Base-by-base conservation (phyloP, 257 asterid species). In the Ilex asprella region DNA sequence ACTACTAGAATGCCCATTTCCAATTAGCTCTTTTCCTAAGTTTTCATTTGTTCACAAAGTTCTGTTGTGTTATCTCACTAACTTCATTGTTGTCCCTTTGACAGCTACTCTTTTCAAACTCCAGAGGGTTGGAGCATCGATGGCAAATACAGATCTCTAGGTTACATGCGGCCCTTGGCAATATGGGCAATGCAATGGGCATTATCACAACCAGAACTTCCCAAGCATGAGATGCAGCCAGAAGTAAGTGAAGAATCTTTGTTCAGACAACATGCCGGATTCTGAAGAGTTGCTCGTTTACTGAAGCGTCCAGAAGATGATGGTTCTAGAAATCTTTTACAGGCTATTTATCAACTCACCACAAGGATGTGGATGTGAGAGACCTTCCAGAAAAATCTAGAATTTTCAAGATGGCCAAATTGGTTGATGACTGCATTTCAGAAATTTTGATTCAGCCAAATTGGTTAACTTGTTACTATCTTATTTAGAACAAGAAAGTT, bases 161-260 rank as follows among this genome's bases (percentile, higher is more conserved):
- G 80, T 51, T 89, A 93, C 84, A 93, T 93, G 99, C 80, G 97
- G 1, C 97, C 99, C 9, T 70, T 93, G 64, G 91, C 92, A 16
- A 93, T 89, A 60, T 93, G 99, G 97, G 96, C 97, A 14, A 93
- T 93, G 97, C 99, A 93, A 60, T 93, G 97, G 96, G 96, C 97
- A 21, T 70, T 93, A 57, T 78, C 85, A 10, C 82, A 73, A 53
- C 83, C 80, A 2, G 78, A 71, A 59, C 50, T 58, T 58, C 67
- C 83, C 29, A 81, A 66, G 70, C 76, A 67, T 44, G 79, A 85
- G 54, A 50, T 0, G 65, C 78, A 67, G 73, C 78, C 78, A 31
- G 85, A 80, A 31, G 69, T 89, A 30, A 75, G 47, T 3, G 83
- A 76, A 74, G 95, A 78, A 58, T 61, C 88, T 30, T 79, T 89